Conservation (phyloP, 176 grass and related monocot species). For the Ensete ventricosum region DNA sequence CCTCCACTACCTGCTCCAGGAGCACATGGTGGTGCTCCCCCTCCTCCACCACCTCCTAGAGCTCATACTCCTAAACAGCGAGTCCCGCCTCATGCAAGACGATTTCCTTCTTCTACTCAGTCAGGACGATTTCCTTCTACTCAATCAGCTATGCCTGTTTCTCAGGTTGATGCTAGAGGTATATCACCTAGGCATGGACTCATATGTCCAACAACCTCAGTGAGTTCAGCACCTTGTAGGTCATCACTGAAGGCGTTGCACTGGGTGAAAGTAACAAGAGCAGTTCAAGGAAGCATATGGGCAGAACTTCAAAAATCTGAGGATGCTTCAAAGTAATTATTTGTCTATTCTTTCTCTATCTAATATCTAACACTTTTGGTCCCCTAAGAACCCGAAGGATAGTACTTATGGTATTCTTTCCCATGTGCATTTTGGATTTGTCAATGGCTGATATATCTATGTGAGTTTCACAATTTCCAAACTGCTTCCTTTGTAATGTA, state of each 20-base stretch:
- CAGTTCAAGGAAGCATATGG: conserved; percentile 84
- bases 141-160: conserved; percentile 9
- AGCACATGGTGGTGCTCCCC: conserved; percentile 33
- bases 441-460: no score
- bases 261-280: conserved; percentile 86
- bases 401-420: no score
- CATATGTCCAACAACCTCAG: conserved; percentile 31
- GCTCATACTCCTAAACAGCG: conserved; percentile 42
- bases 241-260: conserved; percentile 73
- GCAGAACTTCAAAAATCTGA: conserved; percentile 70
- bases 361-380: no score
- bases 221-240: conserved; percentile 46
- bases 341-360: neutral
- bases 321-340: conserved; percentile 55
- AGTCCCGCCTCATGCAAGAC: conserved; percentile 55
- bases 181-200: conserved; percentile 38
- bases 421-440: no score
- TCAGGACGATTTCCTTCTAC: conserved; percentile 37
- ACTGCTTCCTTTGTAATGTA: neutral
- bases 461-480: neutral
- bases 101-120: conserved; percentile 47
- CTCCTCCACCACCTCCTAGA: conserved; percentile 47
- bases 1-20: conserved; percentile 56
- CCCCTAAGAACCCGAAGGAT: no score
- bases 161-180: conserved; percentile 32